Percentiles rank a stretch among this genome's conserved stretches.
These are phyloP conservation scores for Botryotinia convoluta DNA, from an alignment of 2,329 filamentous ascomycete species.

Conservation along the genomic window DNA sequence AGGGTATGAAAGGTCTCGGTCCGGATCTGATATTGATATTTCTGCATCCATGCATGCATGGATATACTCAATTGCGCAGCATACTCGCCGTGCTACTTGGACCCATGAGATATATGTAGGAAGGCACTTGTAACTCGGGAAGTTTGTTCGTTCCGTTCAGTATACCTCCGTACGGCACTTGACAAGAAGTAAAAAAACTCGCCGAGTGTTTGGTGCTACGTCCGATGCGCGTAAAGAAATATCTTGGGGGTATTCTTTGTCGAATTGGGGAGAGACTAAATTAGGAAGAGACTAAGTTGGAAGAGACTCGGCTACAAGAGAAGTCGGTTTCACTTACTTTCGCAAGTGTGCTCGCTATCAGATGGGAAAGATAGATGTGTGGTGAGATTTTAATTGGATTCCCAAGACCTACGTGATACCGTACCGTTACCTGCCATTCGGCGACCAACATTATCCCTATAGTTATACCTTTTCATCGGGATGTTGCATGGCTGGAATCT, in stretches of 20 bases:
- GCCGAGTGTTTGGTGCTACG: slow-evolving; percentile 8
- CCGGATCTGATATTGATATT: slow-evolving; percentile 18
- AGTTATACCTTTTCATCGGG: slow-evolving; percentile 7
- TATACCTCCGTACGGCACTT: slow-evolving; percentile 17
- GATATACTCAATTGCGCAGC: slow-evolving; percentile 3
- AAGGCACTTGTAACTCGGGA: slow-evolving; percentile 14
- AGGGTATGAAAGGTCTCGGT: slow-evolving; percentile 12
- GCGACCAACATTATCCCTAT: slow-evolving; percentile 17
- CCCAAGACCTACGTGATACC: background rate
- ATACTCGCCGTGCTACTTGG: slow-evolving; percentile 10
- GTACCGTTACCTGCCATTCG: slow-evolving; percentile 16
- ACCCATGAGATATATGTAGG: slow-evolving; percentile 2
- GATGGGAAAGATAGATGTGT: slow-evolving; percentile 7
- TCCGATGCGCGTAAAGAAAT: background rate
- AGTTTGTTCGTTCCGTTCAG: slow-evolving; percentile 14
- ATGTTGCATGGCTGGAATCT: slow-evolving; percentile 12
- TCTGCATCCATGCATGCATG: slow-evolving; percentile 14
- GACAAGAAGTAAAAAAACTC: slow-evolving; percentile 6
- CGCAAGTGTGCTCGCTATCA: background rate
- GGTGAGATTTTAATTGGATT: background rate
- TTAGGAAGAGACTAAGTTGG: background rate
- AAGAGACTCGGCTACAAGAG: background rate
- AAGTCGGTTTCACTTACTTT: background rate
- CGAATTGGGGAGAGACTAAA: background rate
- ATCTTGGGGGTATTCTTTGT: background rate